These are phyloP conservation scores for rapeseed (Brassica napus) DNA, from an alignment of 345 rosid genomes.

Conservation along the genomic window DNA sequence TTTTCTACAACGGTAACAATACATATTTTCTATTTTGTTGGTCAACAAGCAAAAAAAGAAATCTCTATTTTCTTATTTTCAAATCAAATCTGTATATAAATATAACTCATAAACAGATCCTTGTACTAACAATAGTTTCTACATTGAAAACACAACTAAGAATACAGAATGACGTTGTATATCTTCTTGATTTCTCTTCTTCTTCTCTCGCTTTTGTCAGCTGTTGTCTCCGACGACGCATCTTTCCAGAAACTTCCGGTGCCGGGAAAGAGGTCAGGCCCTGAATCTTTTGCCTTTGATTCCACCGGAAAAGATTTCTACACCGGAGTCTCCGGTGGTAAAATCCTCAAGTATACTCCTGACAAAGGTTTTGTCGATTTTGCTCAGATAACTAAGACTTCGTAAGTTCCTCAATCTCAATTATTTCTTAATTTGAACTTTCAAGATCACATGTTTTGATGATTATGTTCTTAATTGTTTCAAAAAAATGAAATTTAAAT, in stretches of 20 bases:
- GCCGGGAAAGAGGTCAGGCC: slow-evolving; percentile 38
- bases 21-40: neutral
- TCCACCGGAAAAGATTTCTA: slow-evolving; percentile 33
- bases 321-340: slow-evolving; percentile 51
- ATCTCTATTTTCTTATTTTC: neutral
- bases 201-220: slow-evolving; percentile 30
- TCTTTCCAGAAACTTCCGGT: slow-evolving; percentile 31
- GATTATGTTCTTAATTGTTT: neutral
- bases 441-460: neutral
- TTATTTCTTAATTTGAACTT: neutral
- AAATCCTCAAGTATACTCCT: slow-evolving; percentile 41
- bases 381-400: slow-evolving; percentile 20
- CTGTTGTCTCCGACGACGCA: slow-evolving; percentile 14
- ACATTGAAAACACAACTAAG: neutral
- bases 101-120: neutral
- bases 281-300: slow-evolving; percentile 39
- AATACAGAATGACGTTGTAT: slow-evolving; percentile 19
- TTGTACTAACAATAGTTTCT: slow-evolving; percentile 9
- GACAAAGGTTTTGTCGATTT: slow-evolving; percentile 31
- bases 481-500: neutral
- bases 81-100: slow-evolving; percentile 11
- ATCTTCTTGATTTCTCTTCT: slow-evolving; percentile 25
- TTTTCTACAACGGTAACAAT: neutral
- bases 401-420: slow-evolving; percentile 32
- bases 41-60: slow-evolving; percentile 9